Percentiles rank a stretch among this genome's conserved stretches.
phyloP scores from a whole-genome alignment of 257 asterid genomes.

The Knoxia roxburghii region DNA sequence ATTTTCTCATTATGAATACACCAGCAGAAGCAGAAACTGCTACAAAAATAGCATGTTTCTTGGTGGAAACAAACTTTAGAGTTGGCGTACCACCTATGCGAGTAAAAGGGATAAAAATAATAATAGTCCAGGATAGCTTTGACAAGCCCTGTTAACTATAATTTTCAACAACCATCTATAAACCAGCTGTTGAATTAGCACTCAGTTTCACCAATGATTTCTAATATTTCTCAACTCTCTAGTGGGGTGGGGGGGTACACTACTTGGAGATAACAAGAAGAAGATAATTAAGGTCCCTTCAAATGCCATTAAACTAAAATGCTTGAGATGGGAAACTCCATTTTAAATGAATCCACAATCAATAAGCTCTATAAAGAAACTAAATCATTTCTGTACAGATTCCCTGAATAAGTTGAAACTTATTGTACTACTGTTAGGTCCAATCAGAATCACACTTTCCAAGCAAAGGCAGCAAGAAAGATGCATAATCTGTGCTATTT shows the following conservation, averaged over 20 bases:
- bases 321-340: background rate
- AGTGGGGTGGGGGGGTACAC: background rate
- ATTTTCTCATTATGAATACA: background rate
- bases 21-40: background rate
- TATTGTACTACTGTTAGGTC: background rate
- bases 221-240: background rate
- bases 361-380: background rate
- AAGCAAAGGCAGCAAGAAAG: slow-evolving; percentile 5
- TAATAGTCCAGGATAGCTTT: background rate
- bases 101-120: background rate
- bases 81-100: background rate
- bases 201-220: no score
- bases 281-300: background rate
- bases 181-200: no score
- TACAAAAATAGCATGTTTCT: background rate
- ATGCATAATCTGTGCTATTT: background rate
- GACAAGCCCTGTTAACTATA: background rate
- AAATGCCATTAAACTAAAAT: background rate
- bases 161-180: background rate
- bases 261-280: background rate
- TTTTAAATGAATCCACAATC: background rate
- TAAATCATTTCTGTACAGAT: no score
- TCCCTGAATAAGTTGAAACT: background rate
- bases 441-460: background rate
- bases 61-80: background rate